Percentiles rank a stretch among this genome's conserved stretches.
phyloP scores from a whole-genome alignment of 805 yeast genomes.

The Sugiyamaella lignohabitans region DNA sequence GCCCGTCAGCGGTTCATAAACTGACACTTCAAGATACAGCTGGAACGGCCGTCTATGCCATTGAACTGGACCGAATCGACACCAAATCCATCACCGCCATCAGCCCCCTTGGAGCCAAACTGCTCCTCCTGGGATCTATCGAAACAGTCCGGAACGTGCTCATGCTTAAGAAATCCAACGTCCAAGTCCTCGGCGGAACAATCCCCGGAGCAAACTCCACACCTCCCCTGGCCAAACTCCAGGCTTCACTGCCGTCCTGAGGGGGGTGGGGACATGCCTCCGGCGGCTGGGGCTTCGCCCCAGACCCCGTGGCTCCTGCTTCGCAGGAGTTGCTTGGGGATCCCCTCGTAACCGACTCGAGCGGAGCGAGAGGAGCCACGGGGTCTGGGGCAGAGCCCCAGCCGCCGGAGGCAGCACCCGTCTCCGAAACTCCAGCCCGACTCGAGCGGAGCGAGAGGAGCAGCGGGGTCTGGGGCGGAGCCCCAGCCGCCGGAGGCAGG shows the following conservation, averaged over 20 bases:
- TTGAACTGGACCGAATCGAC: slow-evolving; percentile 8
- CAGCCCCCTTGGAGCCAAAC: not conserved
- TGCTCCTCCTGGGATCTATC: slow-evolving; percentile 4
- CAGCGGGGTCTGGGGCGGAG: not conserved
- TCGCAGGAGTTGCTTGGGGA: not conserved
- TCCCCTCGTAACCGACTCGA: not conserved
- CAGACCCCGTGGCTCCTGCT: not conserved
- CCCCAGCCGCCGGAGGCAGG: slow-evolving; percentile 1
- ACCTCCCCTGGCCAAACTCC: not conserved
- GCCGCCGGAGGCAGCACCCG: slow-evolving; percentile 1
- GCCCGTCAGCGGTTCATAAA: slow-evolving; percentile 2
- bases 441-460: not conserved
- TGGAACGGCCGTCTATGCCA: slow-evolving; percentile 10
- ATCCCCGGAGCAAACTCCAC: not conserved
- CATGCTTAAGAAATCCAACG: slow-evolving; percentile 7
- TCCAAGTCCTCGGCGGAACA: slow-evolving; percentile 14
- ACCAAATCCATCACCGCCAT: not conserved
- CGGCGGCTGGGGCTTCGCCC: not conserved
- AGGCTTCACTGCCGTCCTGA: too few relatives aligned
- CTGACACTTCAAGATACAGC: slow-evolving; percentile 18
- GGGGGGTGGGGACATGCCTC: too few relatives aligned
- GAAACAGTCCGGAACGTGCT: slow-evolving; percentile 15
- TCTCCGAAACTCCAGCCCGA: too few relatives aligned
- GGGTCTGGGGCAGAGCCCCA: not conserved
- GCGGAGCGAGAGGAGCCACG: not conserved